phyloP scores from a whole-genome alignment of 1,284 basidiomycete species.

The Phlebopus sp. region DNA sequence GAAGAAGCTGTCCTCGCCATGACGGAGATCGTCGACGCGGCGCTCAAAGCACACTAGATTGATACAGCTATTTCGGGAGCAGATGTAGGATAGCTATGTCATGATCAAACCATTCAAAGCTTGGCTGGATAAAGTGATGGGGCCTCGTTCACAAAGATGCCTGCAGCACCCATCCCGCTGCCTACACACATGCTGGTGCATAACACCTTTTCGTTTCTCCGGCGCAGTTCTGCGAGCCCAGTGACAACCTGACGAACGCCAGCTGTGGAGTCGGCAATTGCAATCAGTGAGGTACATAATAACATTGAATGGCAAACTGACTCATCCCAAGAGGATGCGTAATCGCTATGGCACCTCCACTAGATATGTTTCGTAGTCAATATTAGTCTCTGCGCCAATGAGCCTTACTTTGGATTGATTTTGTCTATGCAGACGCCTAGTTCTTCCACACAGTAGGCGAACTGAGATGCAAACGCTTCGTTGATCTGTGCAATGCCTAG shows the following conservation, averaged over 20 bases:
- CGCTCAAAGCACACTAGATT: slow-evolving; percentile 20
- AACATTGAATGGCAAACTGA: slow-evolving; percentile 35
- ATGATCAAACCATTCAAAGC: slow-evolving; percentile 16
- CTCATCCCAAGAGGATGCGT: slow-evolving; percentile 81
- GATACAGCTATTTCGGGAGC: neutral
- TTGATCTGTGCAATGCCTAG: slow-evolving; percentile 55
- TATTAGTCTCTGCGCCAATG: neutral
- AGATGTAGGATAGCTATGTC: neutral
- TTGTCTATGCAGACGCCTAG: slow-evolving; percentile 78
- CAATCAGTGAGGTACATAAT: neutral
- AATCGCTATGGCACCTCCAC: slow-evolving; percentile 87
- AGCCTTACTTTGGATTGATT: slow-evolving; percentile 78
- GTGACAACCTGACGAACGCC: slow-evolving; percentile 85
- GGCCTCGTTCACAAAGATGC: slow-evolving; percentile 77
- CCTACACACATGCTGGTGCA: slow-evolving; percentile 90
- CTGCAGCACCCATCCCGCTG: slow-evolving; percentile 85
- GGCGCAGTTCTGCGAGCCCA: slow-evolving; percentile 74
- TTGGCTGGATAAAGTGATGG: slow-evolving; percentile 20
- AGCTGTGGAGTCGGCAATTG: slow-evolving; percentile 40
- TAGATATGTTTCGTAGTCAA: slow-evolving; percentile 23
- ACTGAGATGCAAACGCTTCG: slow-evolving; percentile 81
- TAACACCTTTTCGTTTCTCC: slow-evolving; percentile 62
- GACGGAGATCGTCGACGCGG: slow-evolving; percentile 55
- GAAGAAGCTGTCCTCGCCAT: slow-evolving; percentile 70
- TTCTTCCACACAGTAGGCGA: slow-evolving; percentile 78